A percentile compares a stretch with the other conserved stretches of the same genome.
These are phyloP conservation scores for Zymoseptoria pseudotritici DNA, from an alignment of 2,329 filamentous ascomycete genomes.

Conservation along the genomic window DNA sequence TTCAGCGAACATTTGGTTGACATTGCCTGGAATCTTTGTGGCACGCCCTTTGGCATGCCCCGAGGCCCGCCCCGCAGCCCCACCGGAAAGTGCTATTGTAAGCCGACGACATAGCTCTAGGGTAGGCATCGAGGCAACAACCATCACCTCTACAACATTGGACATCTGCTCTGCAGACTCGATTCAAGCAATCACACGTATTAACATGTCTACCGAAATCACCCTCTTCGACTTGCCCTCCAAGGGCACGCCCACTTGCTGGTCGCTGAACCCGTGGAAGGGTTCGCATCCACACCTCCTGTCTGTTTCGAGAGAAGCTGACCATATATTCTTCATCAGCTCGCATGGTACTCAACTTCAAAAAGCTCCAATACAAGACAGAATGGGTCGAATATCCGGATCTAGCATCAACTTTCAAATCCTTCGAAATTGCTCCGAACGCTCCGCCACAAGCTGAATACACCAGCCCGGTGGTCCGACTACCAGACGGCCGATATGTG, in stretches of 20 bases:
- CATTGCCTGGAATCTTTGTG: too few species aligned
- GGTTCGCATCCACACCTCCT: conserved; percentile 36
- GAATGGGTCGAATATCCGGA: conserved; percentile 65
- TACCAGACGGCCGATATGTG: conserved; percentile 51
- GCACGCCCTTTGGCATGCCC: neutral
- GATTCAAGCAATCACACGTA: neutral
- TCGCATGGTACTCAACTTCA: conserved; percentile 60
- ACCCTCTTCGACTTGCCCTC: conserved; percentile 58
- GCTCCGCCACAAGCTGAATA: conserved; percentile 36
- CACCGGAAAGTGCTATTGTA: neutral
- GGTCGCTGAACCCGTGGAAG: conserved; percentile 68
- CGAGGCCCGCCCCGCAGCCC: neutral
- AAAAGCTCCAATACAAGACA: conserved; percentile 59
- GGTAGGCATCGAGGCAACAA: neutral
- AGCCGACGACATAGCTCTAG: neutral
- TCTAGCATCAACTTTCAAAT: conserved; percentile 47
- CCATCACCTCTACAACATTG: neutral
- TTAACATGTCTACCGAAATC: conserved; percentile 32
- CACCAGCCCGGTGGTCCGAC: conserved; percentile 47
- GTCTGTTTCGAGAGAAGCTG: neutral
- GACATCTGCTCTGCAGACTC: neutral
- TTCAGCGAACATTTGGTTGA: neutral
- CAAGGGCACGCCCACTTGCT: conserved; percentile 42
- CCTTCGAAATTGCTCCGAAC: conserved; percentile 45
- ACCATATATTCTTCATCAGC: conserved; percentile 37